Base-by-base conservation (phyloP, 305 asterid genomes). In the Striga hermonthica region DNA sequence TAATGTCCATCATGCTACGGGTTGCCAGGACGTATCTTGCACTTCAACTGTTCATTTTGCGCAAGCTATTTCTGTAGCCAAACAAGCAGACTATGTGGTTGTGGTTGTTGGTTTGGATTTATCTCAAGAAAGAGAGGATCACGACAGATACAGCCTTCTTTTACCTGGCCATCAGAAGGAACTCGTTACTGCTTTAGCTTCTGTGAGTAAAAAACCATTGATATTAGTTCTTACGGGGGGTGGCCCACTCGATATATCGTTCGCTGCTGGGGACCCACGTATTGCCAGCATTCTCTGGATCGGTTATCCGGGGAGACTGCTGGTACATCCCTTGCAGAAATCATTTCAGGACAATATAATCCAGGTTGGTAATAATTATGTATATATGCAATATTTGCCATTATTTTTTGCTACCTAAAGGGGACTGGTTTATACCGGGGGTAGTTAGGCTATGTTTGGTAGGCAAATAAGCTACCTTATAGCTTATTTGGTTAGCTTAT, bases 301-400 rank as follows among this genome's bases (percentile, higher is more conserved):
- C 22, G 97, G 97, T 57, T 93, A 93, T 79, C 98, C 98, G 98
- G 98, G 64, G 98, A 93, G 65, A 80, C 89, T 1, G 98, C 97
- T 44, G 94, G 95, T 10, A 74, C 54, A 41, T 97, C 98, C 8
- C 86, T 93, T 34, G 74, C 97, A 5, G 89, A 90, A 68, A 79
- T 90, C 68, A 64, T 93, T 64, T 90, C 90, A 35, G 98, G 97
- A 69, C 82, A 80, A 68, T 76, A 83, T 73, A 90, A 86, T 77
- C 98, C 98, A 70, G 96, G 98, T 87, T 49, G 9, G 87, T 75
- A 11, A 56, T 31, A 34, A 40, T 35, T 64, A 53, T 34, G 34
- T 22, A 22, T 22, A 36, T 48, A 16, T 22, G 34, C 31, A 31
- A 52, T 34, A 52, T 52, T 36, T 58, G 59, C 45, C 7, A 9